Evolutionary conservation across 2,329 filamentous ascomycete species (phyloP).

Genomic region (Stagonosporopsis cucurbitacearum): DNA sequence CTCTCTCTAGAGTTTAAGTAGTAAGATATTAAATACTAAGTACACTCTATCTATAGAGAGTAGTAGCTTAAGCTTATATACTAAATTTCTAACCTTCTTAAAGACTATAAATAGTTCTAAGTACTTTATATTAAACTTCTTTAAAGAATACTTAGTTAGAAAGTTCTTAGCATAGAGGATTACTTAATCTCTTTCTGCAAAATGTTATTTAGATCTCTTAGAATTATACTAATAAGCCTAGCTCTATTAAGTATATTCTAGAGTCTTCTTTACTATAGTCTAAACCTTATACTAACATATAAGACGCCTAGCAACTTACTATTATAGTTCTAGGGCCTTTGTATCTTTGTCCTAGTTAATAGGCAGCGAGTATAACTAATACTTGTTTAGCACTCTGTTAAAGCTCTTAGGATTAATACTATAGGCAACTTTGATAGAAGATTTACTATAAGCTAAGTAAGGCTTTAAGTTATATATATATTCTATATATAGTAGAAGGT

Average conservation of each 20-base stretch:
- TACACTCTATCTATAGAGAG: background rate
- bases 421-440: background rate
- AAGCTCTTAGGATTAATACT: background rate
- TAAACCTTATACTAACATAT: background rate
- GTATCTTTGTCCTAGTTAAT: background rate
- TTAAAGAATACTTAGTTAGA: background rate
- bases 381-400: background rate
- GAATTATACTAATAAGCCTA: background rate
- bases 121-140: slow-evolving; percentile 2
- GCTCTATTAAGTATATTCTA: background rate
- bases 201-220: background rate
- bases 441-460: background rate
- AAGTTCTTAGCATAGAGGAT: slow-evolving; percentile 21
- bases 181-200: background rate
- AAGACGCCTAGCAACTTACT: background rate
- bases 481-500: no score
- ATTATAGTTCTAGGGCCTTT: background rate
- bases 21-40: background rate
- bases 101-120: background rate
- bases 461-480: background rate
- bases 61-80: background rate
- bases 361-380: background rate
- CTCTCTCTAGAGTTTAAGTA: background rate
- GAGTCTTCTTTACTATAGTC: background rate
- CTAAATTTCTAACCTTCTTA: background rate